phyloP scores from a whole-genome alignment of 2,329 filamentous ascomycete genomes.

The Fusarium sacchari region DNA sequence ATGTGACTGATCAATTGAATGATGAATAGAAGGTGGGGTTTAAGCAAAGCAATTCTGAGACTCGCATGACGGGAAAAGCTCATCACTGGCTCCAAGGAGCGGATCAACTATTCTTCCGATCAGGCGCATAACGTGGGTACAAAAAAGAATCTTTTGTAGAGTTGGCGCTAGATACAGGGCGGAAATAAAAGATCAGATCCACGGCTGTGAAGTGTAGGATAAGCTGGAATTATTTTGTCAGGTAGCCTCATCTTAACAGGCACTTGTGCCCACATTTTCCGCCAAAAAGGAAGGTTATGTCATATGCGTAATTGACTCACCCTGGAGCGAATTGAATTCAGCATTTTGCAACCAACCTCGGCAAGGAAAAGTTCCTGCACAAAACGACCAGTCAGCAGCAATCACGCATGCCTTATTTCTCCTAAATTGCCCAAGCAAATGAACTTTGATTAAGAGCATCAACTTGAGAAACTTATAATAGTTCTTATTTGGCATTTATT shows the following conservation, averaged over 20 bases:
- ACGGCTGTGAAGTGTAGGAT: no score
- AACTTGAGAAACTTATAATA: neutral
- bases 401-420: neutral
- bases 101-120: neutral
- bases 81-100: neutral
- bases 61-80: neutral
- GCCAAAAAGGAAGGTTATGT: no score
- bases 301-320: neutral
- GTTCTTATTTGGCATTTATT: neutral
- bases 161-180: no score
- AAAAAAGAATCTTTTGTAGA: neutral
- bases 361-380: neutral
- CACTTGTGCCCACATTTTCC: neutral
- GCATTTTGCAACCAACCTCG: neutral
- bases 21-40: neutral
- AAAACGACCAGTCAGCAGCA: rapidly evolving
- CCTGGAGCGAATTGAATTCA: neutral
- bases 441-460: neutral
- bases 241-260: rapidly evolving
- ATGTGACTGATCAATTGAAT: neutral
- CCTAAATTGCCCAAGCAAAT: neutral
- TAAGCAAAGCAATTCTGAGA: neutral
- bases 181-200: no score
- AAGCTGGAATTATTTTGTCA: neutral
- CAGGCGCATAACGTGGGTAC: rapidly evolving